Evolutionary conservation across 2,329 filamentous ascomycete genomes (phyloP).

Genomic region (Botryotinia globosa): DNA sequence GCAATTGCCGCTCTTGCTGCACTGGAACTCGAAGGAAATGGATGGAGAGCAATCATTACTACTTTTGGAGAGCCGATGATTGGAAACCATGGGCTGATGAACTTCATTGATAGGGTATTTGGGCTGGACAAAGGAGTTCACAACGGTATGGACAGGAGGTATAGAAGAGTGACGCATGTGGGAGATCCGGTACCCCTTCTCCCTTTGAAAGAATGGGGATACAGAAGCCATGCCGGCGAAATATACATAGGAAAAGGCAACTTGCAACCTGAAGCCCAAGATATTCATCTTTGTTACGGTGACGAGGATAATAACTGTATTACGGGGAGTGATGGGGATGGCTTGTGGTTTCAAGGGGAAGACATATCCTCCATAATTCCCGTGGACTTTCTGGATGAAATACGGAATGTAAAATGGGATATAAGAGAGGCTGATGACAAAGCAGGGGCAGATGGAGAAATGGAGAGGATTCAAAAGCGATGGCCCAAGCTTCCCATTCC

Average conservation of each 20-base stretch:
- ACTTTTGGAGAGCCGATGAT: constrained; percentile 87
- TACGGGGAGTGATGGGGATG: constrained; percentile 45
- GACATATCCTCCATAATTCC: neutral
- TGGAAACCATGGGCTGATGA: constrained; percentile 55
- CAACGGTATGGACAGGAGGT: constrained; percentile 40
- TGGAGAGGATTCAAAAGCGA: constrained; percentile 14
- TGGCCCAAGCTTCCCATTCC: constrained; percentile 28
- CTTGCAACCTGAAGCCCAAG: constrained; percentile 64
- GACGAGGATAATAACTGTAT: constrained; percentile 71
- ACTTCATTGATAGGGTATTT: constrained; percentile 31
- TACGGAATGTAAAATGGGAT: neutral
- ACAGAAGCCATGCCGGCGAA: constrained; percentile 78
- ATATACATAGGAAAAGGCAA: constrained; percentile 74
- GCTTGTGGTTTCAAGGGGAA: constrained; percentile 20
- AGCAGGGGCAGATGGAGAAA: constrained; percentile 29
- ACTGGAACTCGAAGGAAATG: constrained; percentile 72
- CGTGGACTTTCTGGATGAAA: neutral
- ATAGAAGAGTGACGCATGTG: constrained; percentile 78
- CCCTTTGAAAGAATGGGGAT: constrained; percentile 85
- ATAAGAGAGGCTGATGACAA: neutral
- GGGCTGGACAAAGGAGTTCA: constrained; percentile 16
- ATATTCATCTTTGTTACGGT: constrained; percentile 71
- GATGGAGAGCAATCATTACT: constrained; percentile 73
- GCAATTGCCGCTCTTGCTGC: constrained; percentile 86
- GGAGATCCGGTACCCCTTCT: constrained; percentile 87